Base-by-base conservation (phyloP, 257 asterid genomes). In the Fraxinus cuspidata region DNA sequence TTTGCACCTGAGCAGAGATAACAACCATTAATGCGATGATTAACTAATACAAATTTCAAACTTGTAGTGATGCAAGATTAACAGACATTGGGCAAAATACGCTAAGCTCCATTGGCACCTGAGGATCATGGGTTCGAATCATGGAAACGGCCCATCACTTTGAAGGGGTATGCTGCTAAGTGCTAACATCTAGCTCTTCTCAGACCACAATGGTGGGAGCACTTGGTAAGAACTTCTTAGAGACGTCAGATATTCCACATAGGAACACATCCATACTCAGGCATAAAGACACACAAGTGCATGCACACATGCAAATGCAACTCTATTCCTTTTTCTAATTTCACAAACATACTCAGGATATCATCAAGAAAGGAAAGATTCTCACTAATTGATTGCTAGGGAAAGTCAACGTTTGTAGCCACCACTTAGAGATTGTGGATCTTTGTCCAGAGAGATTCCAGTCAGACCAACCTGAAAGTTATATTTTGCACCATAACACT, bases 401-500 rank as follows among this genome's bases (percentile, higher is more conserved):
- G 98, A 97, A 84, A 95, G 99, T 38, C 97, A 86, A 70, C 98
- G 97, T 85, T 95, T 95, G 89, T 91, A 91, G 80, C 98, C 98
- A 21, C 99, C 99, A 82, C 98, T 91, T 44, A 93, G 83, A 65
- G 97, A 90, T 76, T 89, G 95, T 73, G 98, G 98, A 84, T 93
- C 96, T 81, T 89, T 89, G 81, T 90, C 96, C 86, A 89, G 80
- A 18, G 96, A 66, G 77, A 90, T 87, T 82, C 91, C 96, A 79
- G 89, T 89, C 71, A 90, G 85, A 81, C 96, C 96, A 83, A 89
- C 96, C 96, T 90, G 74, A 78, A 38, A 80, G 81, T 77, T 70
- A 2, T 67, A 31, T 49, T 70, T 69, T 51, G 74, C 81, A 85
- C 21, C 64, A 73, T 70, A 70, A 65, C 16, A 65, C 38, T 72